Percentiles rank a stretch among this genome's conserved stretches.
Conservation (phyloP, 2,329 filamentous ascomycete species). For the Trichoderma cornu-damae region DNA sequence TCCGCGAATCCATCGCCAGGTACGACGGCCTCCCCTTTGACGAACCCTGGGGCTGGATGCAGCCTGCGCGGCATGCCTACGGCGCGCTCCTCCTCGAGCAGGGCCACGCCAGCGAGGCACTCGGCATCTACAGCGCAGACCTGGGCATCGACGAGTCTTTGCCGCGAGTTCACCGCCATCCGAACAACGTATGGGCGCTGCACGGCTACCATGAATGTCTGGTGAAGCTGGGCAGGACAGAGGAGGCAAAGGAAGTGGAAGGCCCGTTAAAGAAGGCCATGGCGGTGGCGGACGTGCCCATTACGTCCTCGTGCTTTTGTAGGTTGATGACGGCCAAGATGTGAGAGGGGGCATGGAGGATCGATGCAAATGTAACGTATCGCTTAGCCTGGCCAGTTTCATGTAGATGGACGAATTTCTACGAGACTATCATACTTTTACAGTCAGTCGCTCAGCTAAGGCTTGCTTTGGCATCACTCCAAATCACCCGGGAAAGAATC, state of each 20-base stretch:
- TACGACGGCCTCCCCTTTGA: constrained; percentile 64
- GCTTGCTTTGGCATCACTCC: too few relatives aligned
- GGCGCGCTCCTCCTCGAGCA: constrained; percentile 66
- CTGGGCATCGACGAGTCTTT: constrained; percentile 55
- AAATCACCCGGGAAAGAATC: too few relatives aligned
- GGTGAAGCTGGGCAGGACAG: constrained; percentile 41
- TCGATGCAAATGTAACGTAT: constrained; percentile 1
- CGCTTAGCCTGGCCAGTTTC: neutral
- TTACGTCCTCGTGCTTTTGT: constrained; percentile 36
- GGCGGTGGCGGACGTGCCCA: constrained; percentile 55
- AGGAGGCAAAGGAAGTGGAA: constrained; percentile 34
- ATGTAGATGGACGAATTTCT: neutral
- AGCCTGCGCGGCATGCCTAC: constrained; percentile 65
- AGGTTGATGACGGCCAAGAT: constrained; percentile 23
- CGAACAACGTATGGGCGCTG: constrained; percentile 69
- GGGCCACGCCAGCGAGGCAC: constrained; percentile 51
- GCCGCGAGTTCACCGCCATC: constrained; percentile 60
- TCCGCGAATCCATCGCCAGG: constrained; percentile 52
- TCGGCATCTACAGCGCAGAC: constrained; percentile 55
- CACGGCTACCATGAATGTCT: constrained; percentile 70
- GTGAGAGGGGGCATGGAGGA: constrained; percentile 12
- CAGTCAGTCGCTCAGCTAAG: too few relatives aligned
- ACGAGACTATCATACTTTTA: too few relatives aligned
- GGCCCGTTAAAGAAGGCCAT: constrained; percentile 47
- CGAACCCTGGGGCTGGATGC: constrained; percentile 79